Percentiles rank a stretch among this genome's conserved stretches.
Evolutionary conservation across 805 yeast species (phyloP).

Genomic region (Saturnispora bothae): DNA sequence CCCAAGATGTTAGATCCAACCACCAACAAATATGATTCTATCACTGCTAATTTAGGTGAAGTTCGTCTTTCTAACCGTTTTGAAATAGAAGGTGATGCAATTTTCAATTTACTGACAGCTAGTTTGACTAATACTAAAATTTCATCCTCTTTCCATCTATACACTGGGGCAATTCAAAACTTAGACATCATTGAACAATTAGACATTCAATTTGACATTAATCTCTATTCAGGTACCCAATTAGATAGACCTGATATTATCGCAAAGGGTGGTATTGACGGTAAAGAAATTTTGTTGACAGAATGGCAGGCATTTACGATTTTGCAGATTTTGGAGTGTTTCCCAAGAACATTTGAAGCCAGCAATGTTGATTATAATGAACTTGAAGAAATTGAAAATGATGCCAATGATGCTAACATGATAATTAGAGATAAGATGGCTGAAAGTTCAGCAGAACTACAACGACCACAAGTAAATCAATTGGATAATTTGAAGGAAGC

Average conservation of each 20-base stretch:
- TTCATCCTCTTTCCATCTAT: conserved; percentile 46
- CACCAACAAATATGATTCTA: conserved; percentile 39
- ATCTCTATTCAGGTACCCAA: conserved; percentile 36
- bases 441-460: conserved; percentile 11
- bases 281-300: conserved; percentile 53
- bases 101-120: conserved; percentile 47
- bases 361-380: conserved; percentile 32
- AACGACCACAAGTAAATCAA: conserved; percentile 2
- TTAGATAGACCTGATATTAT: conserved; percentile 37
- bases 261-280: conserved; percentile 49
- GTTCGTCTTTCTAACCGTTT: conserved; percentile 60
- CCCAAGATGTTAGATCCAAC: conserved; percentile 45
- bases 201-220: conserved; percentile 50
- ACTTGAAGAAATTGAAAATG: conserved; percentile 45
- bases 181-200: conserved; percentile 58
- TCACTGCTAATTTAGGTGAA: conserved; percentile 76
- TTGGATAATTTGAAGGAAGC: not conserved
- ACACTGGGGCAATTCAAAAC: conserved; percentile 34
- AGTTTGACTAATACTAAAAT: conserved; percentile 67
- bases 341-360: conserved; percentile 44
- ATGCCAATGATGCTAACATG: conserved; percentile 55
- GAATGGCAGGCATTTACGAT: conserved; percentile 61
- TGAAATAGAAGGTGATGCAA: conserved; percentile 18
- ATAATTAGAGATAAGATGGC: conserved; percentile 21
- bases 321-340: conserved; percentile 40